Base-by-base conservation (phyloP, 2,329 filamentous ascomycete genomes). In the Alternaria triticina region DNA sequence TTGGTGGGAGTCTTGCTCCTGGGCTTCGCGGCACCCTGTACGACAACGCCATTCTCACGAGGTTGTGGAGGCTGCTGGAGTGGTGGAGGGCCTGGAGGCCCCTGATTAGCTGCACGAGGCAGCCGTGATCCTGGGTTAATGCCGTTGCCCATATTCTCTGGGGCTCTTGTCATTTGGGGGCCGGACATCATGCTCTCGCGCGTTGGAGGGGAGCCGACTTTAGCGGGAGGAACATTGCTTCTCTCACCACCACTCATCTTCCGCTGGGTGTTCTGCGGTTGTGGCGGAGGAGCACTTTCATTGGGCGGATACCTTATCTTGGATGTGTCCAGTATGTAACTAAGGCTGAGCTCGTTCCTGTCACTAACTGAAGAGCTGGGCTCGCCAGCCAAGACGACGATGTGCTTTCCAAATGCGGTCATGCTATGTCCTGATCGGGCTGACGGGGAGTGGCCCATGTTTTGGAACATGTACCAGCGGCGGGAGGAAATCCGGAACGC, bases 401-500 rank as follows among this genome's bases (percentile, higher is more conserved):
- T 90, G 63, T 94, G 92, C 79, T 97, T 97, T 28, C 93, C 93
- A 66, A 95, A 93, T 3, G 94, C 90, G 3, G 96, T 98, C 96
- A 99, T 98, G 79, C 94, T 97, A 79, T 99, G 96, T 1, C 96
- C 96, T 15, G 95, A 98, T 64, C 96, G 88, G 30, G 96, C 90
- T 4, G 94, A 97, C 0, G 96, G 96, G 1, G 94, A 96, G 4
- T 94, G 94, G 0, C 96, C 96, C 96, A 99, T 99, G 77, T 99
- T 99, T 77, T 99, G 96, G 81, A 99, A 99, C 36, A 96, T 99
- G 79, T 98, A 99, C 96, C 96, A 99, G 63, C 96, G 89, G 68
- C 93, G 90, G 11, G 94, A 94, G 1, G 91, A 89, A 71, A 92
- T 92, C 54, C 89, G 86, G 80, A 93, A 93, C 10, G 96, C 96